Evolutionary conservation across 441 rosid species (phyloP).

Genomic region (Brassica balearica): DNA sequence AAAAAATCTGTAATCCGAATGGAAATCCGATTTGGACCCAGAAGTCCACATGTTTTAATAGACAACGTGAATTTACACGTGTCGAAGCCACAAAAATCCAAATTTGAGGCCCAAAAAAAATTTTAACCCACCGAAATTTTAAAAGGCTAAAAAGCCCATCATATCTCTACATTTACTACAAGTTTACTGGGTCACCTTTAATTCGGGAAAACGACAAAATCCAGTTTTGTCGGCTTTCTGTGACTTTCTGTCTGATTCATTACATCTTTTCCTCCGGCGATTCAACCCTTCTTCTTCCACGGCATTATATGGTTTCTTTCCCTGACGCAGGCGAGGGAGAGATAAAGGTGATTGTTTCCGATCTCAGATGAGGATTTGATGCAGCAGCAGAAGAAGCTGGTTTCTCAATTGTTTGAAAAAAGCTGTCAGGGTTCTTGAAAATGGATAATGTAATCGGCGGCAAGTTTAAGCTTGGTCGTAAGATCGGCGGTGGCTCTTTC

Average conservation of each 20-base stretch:
- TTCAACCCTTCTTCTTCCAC: conserved; percentile 30
- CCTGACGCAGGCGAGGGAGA: conserved; percentile 10
- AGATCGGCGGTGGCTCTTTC: conserved; percentile 71
- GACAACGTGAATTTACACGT: not conserved
- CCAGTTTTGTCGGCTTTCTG: conserved; percentile 19
- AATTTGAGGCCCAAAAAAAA: not conserved
- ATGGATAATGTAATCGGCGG: conserved; percentile 64
- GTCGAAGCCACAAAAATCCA: not conserved
- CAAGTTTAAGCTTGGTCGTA: conserved; percentile 63
- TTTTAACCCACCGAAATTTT: not conserved
- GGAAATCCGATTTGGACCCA: no score
- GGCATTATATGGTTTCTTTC: conserved; percentile 18
- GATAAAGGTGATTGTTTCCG: conserved; percentile 12
- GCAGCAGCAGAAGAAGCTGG: not conserved
- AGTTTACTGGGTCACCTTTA: conserved; percentile 29
- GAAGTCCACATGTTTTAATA: not conserved
- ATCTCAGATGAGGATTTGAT: conserved; percentile 34
- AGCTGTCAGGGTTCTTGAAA: conserved; percentile 16
- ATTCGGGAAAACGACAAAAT: conserved; percentile 28
- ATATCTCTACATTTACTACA: not conserved
- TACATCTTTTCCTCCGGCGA: conserved; percentile 1
- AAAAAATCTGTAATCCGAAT: no score
- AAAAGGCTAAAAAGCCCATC: conserved; percentile 9
- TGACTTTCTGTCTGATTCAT: conserved; percentile 4
- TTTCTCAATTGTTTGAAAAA: not conserved